phyloP scores from a whole-genome alignment of 2,329 filamentous ascomycete species.

The Penicillium sp. region DNA sequence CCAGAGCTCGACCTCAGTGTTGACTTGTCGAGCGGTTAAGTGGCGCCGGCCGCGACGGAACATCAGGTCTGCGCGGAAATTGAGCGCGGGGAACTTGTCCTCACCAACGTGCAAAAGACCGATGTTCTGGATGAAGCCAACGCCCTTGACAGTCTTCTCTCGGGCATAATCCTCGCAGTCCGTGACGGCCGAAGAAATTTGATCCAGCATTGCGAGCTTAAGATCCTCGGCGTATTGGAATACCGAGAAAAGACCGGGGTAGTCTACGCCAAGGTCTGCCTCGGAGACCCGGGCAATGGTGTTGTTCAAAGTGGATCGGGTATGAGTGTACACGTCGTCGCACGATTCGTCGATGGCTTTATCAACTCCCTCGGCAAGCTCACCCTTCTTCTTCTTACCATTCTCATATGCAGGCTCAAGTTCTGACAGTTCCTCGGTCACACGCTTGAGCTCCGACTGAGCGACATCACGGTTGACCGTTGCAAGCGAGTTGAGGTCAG shows the following conservation, averaged over 20 bases:
- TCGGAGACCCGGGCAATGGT: constrained; percentile 74
- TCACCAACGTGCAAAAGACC: constrained; percentile 78
- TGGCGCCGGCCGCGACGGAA: constrained; percentile 75
- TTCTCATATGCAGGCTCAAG: constrained; percentile 82
- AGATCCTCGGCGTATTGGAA: constrained; percentile 93
- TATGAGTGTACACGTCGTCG: constrained; percentile 78
- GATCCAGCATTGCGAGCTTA: constrained; percentile 84
- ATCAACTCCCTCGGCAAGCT: constrained; percentile 78
- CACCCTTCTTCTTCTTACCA: constrained; percentile 71
- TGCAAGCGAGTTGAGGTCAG: constrained; percentile 78
- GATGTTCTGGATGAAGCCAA: constrained; percentile 81
- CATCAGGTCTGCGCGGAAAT: constrained; percentile 90
- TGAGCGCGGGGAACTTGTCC: constrained; percentile 77
- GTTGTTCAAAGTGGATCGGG: constrained; percentile 67
- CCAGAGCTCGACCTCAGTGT: constrained; percentile 80
- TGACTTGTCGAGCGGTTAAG: constrained; percentile 73
- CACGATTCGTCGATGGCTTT: constrained; percentile 78
- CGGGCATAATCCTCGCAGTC: constrained; percentile 84
- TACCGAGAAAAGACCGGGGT: constrained; percentile 76
- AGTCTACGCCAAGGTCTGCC: constrained; percentile 72
- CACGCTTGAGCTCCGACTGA: constrained; percentile 75
- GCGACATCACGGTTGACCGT: constrained; percentile 84
- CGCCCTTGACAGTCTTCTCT: constrained; percentile 68
- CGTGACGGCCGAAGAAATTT: constrained; percentile 73
- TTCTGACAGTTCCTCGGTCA: constrained; percentile 72